A percentile compares a stretch with the other conserved stretches of the same genome.
These are phyloP conservation scores for Alisma plantagoaquatica DNA, from an alignment of 106 monocot species.

Conservation along the genomic window DNA sequence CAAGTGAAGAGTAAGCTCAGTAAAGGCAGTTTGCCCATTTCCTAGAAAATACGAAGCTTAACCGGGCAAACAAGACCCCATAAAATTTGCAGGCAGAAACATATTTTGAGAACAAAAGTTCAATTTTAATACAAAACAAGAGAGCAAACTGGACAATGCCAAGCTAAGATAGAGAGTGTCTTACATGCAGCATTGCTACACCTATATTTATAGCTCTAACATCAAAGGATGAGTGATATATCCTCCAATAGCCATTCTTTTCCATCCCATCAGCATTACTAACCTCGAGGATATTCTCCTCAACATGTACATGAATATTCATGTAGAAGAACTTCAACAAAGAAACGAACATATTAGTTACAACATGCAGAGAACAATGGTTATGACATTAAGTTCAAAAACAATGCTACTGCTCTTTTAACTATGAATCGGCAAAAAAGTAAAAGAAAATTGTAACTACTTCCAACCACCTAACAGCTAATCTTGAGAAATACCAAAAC, in stretches of 20 bases:
- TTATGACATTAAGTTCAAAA: neutral
- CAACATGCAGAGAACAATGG: neutral
- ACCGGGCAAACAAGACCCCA: too few species aligned
- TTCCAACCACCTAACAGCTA: too few species aligned
- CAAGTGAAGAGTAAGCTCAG: neutral
- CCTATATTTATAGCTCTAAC: slow-evolving; percentile 63
- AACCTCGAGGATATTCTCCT: slow-evolving; percentile 49
- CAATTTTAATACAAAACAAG: too few species aligned
- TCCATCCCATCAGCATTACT: slow-evolving; percentile 24
- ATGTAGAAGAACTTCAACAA: slow-evolving; percentile 65
- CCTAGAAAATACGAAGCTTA: too few species aligned
- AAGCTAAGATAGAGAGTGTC: slow-evolving; percentile 12
- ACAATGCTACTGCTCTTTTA: too few species aligned
- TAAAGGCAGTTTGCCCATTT: neutral
- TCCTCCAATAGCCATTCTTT: slow-evolving; percentile 14
- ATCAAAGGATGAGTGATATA: slow-evolving; percentile 32
- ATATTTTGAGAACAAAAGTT: too few species aligned
- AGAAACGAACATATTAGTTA: neutral
- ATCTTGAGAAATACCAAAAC: too few species aligned
- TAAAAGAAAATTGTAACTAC: too few species aligned
- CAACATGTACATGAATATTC: slow-evolving; percentile 61
- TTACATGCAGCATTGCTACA: slow-evolving; percentile 69
- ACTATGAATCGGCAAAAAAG: too few species aligned
- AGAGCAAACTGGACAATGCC: too few species aligned
- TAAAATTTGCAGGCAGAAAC: too few species aligned